Percentiles rank a stretch among this genome's conserved stretches.
phyloP scores from a whole-genome alignment of 129 eudicot genomes.

The Pseudognaphalium luteoalbum region DNA sequence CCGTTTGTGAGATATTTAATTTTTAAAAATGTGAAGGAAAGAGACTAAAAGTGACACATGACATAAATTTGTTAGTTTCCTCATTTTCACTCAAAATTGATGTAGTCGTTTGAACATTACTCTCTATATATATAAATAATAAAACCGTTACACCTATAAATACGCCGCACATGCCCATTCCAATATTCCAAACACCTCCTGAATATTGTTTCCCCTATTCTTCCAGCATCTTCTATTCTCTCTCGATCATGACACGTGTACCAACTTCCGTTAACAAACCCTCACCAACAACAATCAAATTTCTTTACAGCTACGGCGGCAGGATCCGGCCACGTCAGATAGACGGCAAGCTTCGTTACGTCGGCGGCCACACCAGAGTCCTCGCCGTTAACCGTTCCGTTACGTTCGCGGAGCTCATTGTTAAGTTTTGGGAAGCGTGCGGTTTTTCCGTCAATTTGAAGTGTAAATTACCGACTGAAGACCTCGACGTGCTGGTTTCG shows the following conservation, averaged over 20 bases:
- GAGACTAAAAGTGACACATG: too few relatives aligned
- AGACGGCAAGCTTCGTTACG: conserved; percentile 67
- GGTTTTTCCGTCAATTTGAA: conserved; percentile 57
- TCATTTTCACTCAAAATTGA: too few relatives aligned
- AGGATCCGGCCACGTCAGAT: conserved; percentile 55
- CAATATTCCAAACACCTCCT: conserved; percentile 8
- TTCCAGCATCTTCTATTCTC: conserved; percentile 24
- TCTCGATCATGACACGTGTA: conserved; percentile 27
- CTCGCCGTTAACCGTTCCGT: conserved; percentile 64
- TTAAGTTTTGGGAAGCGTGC: conserved; percentile 63
- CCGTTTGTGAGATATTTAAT: too few relatives aligned
- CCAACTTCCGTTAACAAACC: conserved; percentile 4
- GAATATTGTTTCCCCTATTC: conserved; percentile 17
- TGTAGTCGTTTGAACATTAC: too few relatives aligned
- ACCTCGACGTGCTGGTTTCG: conserved; percentile 67
- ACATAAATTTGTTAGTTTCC: too few relatives aligned
- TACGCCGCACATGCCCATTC: not conserved
- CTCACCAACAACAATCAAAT: conserved; percentile 35
- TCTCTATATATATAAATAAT: too few relatives aligned
- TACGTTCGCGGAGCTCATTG: conserved; percentile 55
- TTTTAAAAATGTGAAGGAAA: too few relatives aligned
- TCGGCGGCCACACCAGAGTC: conserved; percentile 74
- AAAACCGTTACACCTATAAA: not conserved
- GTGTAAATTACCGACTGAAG: conserved; percentile 76
- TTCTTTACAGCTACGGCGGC: conserved; percentile 77